Evolutionary conservation across 805 yeast genomes (phyloP), one percentile per base, ranked within the genome.

Genomic region (Cyberlindnera sargentensis): DNA sequence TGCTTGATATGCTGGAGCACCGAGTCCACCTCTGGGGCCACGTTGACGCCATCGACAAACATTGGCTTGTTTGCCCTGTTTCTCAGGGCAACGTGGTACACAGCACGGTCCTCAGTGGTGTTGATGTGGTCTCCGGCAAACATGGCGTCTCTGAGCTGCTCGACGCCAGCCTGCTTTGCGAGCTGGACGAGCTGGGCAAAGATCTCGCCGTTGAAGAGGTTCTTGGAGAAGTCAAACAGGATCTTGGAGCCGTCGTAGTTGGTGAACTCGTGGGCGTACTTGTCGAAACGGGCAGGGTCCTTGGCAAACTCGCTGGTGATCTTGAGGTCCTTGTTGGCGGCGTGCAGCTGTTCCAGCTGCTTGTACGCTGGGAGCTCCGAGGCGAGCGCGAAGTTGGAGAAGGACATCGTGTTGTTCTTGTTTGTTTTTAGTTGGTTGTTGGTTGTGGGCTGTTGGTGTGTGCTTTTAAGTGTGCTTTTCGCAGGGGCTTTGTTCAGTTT

Each of bases 1-100:
- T 90, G 95, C 73, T 87, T 86, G 95, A 93, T 90, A 77, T 93
- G 99, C 60, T 81, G 79, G 64, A 95, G 79, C 37, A 93, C 99
- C 31, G 78, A 72, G 63, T 89, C 87, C 49, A 93, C 98, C 67
- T 88, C 96, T 41, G 89, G 86, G 31, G 95, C 81, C 48, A 93
- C 96, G 62, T 91, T 82, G 53, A 68, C 68, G 55, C 95, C 96
- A 62, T 93, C 96, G 49, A 90, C 98, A 50, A 65, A 67, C 95
- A 93, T 83, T 50, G 80, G 79, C 68, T 77, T 82, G 71, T 80
- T 67, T 46, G 93, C 73, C 68, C 93, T 84, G 79, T 95, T 91
- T 78, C 99, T 84, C 59, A 93, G 78, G 31, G 98, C 99, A 58
- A 81, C 87, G 71, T 93, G 99, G 76, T 76, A 93, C 38, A 93